Evolutionary conservation across 2,329 filamentous ascomycete genomes (phyloP).

Genomic region (Colletotrichum salicis): DNA sequence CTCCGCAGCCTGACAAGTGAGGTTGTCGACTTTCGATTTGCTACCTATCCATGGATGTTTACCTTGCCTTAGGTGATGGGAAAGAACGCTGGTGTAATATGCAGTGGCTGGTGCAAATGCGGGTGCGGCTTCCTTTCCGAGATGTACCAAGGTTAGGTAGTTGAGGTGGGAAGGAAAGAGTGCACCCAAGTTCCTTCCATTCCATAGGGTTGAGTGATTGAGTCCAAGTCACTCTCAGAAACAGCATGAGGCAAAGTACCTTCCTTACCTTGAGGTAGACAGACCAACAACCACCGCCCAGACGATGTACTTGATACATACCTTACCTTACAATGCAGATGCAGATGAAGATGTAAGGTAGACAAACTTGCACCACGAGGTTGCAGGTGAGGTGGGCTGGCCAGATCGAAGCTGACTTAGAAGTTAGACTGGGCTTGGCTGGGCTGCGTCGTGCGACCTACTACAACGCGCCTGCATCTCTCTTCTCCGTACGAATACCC

Average conservation of each 20-base stretch:
- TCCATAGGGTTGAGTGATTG: not conserved
- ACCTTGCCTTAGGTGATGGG: not conserved
- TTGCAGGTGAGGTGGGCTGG: conserved; percentile 2
- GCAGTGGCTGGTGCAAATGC: conserved; percentile 4
- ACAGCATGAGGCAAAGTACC: too few relatives aligned
- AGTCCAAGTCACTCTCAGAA: not conserved
- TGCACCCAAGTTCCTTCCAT: too few relatives aligned
- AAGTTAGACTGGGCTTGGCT: not conserved
- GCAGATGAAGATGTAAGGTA: too few relatives aligned
- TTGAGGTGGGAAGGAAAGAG: not conserved
- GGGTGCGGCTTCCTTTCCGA: conserved; percentile 31
- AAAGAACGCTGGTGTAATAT: not conserved
- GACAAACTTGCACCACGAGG: not conserved
- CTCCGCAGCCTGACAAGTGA: conserved; percentile 13
- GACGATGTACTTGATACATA: not conserved
- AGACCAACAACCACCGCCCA: not conserved
- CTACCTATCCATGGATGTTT: not conserved
- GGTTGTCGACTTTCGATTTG: not conserved
- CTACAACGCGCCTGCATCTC: not conserved
- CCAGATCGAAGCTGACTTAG: not conserved
- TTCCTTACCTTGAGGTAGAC: too few relatives aligned
- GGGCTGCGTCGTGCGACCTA: conserved; percentile 9
- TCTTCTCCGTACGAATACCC: not conserved
- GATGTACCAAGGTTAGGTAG: not conserved
- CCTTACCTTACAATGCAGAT: not conserved